Conservation (phyloP, 2,329 filamentous ascomycete genomes). For the Lachnellula willkommii region DNA sequence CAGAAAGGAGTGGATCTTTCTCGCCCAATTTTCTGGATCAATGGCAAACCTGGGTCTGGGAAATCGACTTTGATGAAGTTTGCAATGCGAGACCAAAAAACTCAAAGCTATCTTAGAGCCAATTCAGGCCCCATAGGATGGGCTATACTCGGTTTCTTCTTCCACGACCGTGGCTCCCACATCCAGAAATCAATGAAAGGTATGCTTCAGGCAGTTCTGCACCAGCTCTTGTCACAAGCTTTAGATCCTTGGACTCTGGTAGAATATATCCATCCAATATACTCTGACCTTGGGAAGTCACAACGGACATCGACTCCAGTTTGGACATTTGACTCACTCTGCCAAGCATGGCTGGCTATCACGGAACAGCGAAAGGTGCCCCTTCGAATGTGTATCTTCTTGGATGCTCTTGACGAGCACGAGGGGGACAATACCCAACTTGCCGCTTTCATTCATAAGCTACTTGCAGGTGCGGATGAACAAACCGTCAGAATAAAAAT, state of each 20-base stretch:
- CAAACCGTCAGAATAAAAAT: neutral
- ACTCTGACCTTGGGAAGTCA: neutral
- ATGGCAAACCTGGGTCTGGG: neutral
- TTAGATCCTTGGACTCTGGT: neutral
- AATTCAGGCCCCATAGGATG: neutral
- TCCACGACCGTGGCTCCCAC: neutral
- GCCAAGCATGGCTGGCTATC: neutral
- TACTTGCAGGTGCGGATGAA: neutral
- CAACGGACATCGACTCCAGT: neutral
- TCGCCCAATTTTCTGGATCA: slow-evolving; percentile 3
- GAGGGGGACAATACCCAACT: slow-evolving; percentile 1
- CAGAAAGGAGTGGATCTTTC: no score
- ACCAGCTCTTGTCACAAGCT: neutral
- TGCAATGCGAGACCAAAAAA: neutral
- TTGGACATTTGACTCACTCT: neutral
- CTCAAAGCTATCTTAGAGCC: neutral
- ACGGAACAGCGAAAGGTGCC: neutral
- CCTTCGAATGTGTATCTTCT: neutral
- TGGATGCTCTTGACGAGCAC: slow-evolving; percentile 8
- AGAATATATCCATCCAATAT: neutral
- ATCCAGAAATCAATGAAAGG: neutral
- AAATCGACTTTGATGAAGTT: slow-evolving; percentile 8
- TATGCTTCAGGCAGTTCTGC: neutral
- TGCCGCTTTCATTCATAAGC: neutral
- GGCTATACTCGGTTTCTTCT: neutral